Base-by-base conservation (phyloP, 306 rosid genomes). In the Luffa acutangula region DNA sequence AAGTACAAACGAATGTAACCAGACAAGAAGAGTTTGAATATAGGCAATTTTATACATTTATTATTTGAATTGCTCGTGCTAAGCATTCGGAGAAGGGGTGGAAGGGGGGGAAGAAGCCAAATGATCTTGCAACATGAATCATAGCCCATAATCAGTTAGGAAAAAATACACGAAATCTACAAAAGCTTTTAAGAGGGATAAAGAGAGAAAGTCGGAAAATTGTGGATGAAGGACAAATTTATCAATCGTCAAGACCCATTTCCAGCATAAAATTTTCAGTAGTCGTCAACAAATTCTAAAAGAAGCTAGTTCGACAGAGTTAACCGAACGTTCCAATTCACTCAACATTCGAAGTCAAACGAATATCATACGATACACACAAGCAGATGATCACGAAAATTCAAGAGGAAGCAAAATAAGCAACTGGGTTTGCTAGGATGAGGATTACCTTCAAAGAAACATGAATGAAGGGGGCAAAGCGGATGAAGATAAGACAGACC, bases 391-490 rank as follows among this genome's bases (percentile, higher is more conserved):
- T 48, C 20, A 71, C 1, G 11, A 25, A 73, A 73, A 31, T 5
- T 48, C 10, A 71, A 71, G 39, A 49, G 60, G 43, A 36, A 74
- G 31, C 62, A 74, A 71, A 20, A 75, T 4, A 75, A 75, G 78
- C 8, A 73, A 36, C 25, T 49, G 57, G 45, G 60, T 75, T 17
- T 52, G 52, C 4, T 7, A 7, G 3, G 53, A 43, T 41, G 51
- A 75, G 48, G 49, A 2, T 75, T 75, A 75, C 78, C 78, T 52
- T 75, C 18, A 75, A 75, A 33, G 37, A 75, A 51, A 36, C 78
- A 53, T 53, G 34, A 52, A 51, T 17, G 78, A 75, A 75, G 63
- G 78, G 36, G 78, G 46, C 1, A 53, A 75, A 75, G 49, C 33
- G 7, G 78, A 14, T 53, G 31, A 34, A 73, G 7, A 73, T 34